Evolutionary conservation across 2,329 filamentous ascomycete species (phyloP).

Genomic region (Talaromyces sp.): DNA sequence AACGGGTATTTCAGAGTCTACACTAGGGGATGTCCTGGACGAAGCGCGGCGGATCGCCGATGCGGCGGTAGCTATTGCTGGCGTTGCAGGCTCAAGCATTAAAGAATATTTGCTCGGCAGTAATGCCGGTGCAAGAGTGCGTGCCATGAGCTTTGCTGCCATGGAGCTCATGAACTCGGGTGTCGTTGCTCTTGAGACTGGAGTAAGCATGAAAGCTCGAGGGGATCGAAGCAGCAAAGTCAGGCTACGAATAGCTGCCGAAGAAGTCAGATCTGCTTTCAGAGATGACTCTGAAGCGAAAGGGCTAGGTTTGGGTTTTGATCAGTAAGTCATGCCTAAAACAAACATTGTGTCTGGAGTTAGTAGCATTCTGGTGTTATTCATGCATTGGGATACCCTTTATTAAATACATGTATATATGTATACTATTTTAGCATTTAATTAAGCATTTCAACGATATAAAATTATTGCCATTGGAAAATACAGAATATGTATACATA

Average conservation of each 20-base stretch:
- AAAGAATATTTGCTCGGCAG: conserved; percentile 55
- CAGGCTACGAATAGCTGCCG: conserved; percentile 77
- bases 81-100: conserved; percentile 54
- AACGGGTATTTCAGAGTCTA: conserved; percentile 80
- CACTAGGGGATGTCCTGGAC: conserved; percentile 82
- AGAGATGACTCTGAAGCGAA: conserved; percentile 84
- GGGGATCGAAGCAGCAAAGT: conserved; percentile 86
- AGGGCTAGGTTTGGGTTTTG: conserved; percentile 62
- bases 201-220: conserved; percentile 21
- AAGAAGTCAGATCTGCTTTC: conserved; percentile 84
- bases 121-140: conserved; percentile 41
- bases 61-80: conserved; percentile 39
- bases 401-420: neutral
- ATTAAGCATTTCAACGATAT: neutral
- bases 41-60: conserved; percentile 68
- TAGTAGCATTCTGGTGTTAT: neutral
- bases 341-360: neutral
- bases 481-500: neutral
- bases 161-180: conserved; percentile 83
- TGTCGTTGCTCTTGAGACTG: conserved; percentile 71
- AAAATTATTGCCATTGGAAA: neutral
- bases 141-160: conserved; percentile 66
- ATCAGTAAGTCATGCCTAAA: conserved; percentile 19
- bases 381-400: neutral
- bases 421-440: neutral